Conservation (phyloP, 1,284 basidiomycete species). For the Tilletia caries region DNA sequence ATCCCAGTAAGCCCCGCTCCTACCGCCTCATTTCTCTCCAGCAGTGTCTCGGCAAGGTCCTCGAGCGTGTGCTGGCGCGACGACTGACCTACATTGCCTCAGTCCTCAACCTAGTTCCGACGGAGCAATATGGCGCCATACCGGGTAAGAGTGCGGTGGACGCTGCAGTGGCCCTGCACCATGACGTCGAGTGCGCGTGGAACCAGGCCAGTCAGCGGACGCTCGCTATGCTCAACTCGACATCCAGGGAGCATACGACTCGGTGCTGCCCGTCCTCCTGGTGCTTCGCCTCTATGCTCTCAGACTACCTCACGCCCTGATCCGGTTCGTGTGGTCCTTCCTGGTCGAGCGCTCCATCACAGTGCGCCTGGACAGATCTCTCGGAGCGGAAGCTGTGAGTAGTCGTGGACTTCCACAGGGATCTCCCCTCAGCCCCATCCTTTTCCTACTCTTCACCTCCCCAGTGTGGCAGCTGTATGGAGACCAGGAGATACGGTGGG, state of each 20-base stretch:
- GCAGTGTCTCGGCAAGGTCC: not conserved
- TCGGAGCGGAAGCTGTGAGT: not conserved
- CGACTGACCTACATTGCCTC: not conserved
- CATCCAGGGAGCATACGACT: not conserved
- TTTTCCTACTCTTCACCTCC: not conserved
- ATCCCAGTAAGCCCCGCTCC: not conserved
- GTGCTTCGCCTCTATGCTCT: not conserved
- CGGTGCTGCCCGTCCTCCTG: not conserved
- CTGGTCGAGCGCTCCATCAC: not conserved
- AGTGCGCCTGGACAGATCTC: not conserved
- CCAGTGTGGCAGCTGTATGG: not conserved
- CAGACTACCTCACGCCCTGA: not conserved
- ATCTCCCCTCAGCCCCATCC: not conserved
- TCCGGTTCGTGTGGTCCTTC: not conserved
- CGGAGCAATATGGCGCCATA: not conserved
- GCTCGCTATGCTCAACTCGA: not conserved
- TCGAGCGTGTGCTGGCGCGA: not conserved
- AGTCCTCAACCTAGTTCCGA: not conserved
- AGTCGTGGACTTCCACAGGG: not conserved
- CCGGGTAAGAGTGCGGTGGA: not conserved
- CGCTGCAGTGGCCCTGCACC: not conserved
- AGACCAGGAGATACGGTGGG: not conserved
- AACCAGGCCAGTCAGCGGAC: not conserved
- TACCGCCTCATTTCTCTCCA: not conserved
- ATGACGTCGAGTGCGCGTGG: not conserved